phyloP scores from a whole-genome alignment of 768 basidiomycete genomes.

The Serendipita sp. region DNA sequence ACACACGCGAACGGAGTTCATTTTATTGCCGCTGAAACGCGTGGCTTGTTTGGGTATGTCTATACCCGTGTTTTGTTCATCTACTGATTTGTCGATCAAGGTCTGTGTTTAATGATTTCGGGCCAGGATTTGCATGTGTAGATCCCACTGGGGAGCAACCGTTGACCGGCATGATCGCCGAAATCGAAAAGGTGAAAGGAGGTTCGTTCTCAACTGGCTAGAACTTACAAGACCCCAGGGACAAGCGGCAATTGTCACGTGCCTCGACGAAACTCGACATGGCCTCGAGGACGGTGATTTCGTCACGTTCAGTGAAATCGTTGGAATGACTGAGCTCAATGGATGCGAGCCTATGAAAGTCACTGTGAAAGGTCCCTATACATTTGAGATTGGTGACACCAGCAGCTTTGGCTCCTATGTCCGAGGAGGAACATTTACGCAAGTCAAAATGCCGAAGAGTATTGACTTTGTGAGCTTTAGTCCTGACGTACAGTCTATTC shows the following conservation, averaged over 20 bases:
- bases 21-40: slow-evolving; percentile 83
- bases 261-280: slow-evolving; percentile 91
- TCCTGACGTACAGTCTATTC: background rate
- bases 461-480: slow-evolving; percentile 65
- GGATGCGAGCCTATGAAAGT: slow-evolving; percentile 83
- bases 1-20: slow-evolving; percentile 76
- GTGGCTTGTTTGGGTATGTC: slow-evolving; percentile 82
- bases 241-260: slow-evolving; percentile 83
- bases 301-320: slow-evolving; percentile 89
- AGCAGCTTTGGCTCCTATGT: slow-evolving; percentile 60
- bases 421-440: slow-evolving; percentile 85
- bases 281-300: slow-evolving; percentile 98
- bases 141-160: slow-evolving; percentile 98
- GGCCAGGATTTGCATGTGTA: slow-evolving; percentile 82
- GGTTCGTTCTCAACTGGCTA: slow-evolving; percentile 5
- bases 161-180: slow-evolving; percentile 86
- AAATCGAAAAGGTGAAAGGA: slow-evolving; percentile 56
- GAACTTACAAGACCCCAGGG: slow-evolving; percentile 31
- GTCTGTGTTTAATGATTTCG: slow-evolving; percentile 93
- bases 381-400: slow-evolving; percentile 91
- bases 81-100: slow-evolving; percentile 25
- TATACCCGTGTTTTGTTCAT: background rate
- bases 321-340: slow-evolving; percentile 87
- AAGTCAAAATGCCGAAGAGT: slow-evolving; percentile 98
- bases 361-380: slow-evolving; percentile 90